These are phyloP conservation scores for Pyrenophora teres DNA, from an alignment of 2,329 filamentous ascomycete genomes.

Conservation along the genomic window DNA sequence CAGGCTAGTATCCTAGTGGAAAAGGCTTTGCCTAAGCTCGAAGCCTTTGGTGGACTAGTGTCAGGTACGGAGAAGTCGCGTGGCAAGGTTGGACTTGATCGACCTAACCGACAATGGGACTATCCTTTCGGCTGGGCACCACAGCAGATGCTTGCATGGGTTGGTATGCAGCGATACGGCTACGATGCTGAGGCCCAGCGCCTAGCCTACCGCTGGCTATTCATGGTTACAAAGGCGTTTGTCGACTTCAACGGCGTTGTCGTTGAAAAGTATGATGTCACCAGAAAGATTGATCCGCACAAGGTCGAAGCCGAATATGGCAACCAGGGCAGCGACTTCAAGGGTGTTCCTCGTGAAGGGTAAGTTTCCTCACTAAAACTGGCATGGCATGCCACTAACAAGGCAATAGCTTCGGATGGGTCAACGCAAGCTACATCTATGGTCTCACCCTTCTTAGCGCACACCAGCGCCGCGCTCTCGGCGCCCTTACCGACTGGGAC, in stretches of 20 bases:
- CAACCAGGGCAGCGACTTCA: slow-evolving; percentile 94
- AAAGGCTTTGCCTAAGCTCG: slow-evolving; percentile 83
- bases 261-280: slow-evolving; percentile 98
- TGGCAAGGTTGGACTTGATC: slow-evolving; percentile 74
- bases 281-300: slow-evolving; percentile 84
- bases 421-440: slow-evolving; percentile 96
- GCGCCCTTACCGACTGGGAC: slow-evolving; percentile 84
- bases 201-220: slow-evolving; percentile 93
- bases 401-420: slow-evolving; percentile 83
- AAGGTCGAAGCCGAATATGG: slow-evolving; percentile 96
- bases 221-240: slow-evolving; percentile 98
- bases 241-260: slow-evolving; percentile 98
- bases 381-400: slow-evolving; percentile 28
- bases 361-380: slow-evolving; percentile 57
- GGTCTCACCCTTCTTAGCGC: slow-evolving; percentile 86
- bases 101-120: slow-evolving; percentile 97
- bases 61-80: slow-evolving; percentile 90
- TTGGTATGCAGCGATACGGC: slow-evolving; percentile 85
- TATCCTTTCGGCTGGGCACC: slow-evolving; percentile 98
- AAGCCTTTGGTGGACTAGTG: slow-evolving; percentile 83
- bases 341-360: slow-evolving; percentile 95
- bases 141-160: slow-evolving; percentile 98
- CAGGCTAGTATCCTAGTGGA: slow-evolving; percentile 85
- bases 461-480: slow-evolving; percentile 86
- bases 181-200: slow-evolving; percentile 89